Evolutionary conservation across 2,329 filamentous ascomycete genomes (phyloP).

Genomic region (Penicillium thymicola): DNA sequence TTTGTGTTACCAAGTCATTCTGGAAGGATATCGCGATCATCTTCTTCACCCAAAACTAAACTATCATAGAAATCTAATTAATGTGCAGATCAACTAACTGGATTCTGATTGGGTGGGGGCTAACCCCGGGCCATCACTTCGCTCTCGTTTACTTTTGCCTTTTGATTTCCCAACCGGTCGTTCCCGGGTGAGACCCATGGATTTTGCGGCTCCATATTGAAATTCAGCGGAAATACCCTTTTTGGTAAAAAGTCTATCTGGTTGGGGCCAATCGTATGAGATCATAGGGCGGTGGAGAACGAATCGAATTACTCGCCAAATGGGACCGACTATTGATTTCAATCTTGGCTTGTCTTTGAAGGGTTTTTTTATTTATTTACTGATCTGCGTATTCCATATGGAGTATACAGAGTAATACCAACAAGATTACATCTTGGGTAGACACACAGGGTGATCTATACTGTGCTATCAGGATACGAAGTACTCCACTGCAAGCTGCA

Average conservation of each 20-base stretch:
- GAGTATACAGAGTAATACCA: not conserved
- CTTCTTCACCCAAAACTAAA: not conserved
- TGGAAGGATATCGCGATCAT: not conserved
- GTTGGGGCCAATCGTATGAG: not conserved
- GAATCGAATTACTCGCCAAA: not conserved
- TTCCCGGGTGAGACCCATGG: not conserved
- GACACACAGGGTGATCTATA: not conserved
- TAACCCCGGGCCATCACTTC: not conserved
- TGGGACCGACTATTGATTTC: conserved; percentile 1
- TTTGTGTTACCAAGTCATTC: not conserved
- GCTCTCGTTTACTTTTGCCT: not conserved
- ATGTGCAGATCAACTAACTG: not conserved
- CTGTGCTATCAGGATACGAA: not conserved
- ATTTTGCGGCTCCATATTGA: conserved; percentile 6
- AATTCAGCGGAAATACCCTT: not conserved
- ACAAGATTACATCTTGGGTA: not conserved
- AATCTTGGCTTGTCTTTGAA: not conserved
- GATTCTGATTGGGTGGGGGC: not conserved
- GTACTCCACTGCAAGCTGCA: not conserved
- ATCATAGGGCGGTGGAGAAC: not conserved
- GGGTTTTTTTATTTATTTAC: too few relatives aligned
- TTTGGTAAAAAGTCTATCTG: conserved; percentile 14
- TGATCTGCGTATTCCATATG: not conserved
- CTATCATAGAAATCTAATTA: not conserved
- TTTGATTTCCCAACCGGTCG: not conserved